These are phyloP conservation scores for Fusarium dlaminii DNA, from an alignment of 2,329 filamentous ascomycete species.

Conservation along the genomic window DNA sequence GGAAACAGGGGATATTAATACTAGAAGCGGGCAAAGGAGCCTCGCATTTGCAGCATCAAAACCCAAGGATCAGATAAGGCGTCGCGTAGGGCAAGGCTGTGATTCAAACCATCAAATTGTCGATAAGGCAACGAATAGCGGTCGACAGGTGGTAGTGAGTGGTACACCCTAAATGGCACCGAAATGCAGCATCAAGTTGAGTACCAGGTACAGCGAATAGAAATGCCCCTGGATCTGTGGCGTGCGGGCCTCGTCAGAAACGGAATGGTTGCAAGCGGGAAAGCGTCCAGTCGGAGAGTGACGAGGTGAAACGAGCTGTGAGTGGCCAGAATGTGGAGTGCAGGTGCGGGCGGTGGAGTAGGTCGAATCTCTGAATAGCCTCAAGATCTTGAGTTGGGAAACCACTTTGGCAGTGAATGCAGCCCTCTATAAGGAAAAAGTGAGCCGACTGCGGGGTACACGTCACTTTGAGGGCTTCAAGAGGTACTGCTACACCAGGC, in stretches of 20 bases:
- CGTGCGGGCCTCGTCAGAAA: conserved; percentile 33
- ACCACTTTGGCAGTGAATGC: conserved; percentile 27
- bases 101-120: conserved; percentile 28
- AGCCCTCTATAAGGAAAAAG: conserved; percentile 37
- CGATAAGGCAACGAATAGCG: conserved; percentile 32
- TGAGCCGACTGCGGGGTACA: conserved; percentile 32
- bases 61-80: conserved; percentile 26
- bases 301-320: conserved; percentile 38
- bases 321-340: conserved; percentile 39
- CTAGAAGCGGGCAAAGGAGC: not conserved
- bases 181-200: conserved; percentile 28
- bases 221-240: conserved; percentile 13
- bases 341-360: conserved; percentile 38
- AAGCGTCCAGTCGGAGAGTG: conserved; percentile 28
- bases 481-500: conserved; percentile 43
- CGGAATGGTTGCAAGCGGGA: conserved; percentile 37
- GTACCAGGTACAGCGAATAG: conserved; percentile 36
- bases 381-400: conserved; percentile 45
- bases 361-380: conserved; percentile 52
- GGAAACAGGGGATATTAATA: not conserved
- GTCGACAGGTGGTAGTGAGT: conserved; percentile 23
- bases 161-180: conserved; percentile 31
- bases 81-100: conserved; percentile 33
- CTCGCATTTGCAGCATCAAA: conserved; percentile 3
- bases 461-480: conserved; percentile 36